phyloP scores from a whole-genome alignment of 2,329 filamentous ascomycete genomes.

The Microsporum audouinii region DNA sequence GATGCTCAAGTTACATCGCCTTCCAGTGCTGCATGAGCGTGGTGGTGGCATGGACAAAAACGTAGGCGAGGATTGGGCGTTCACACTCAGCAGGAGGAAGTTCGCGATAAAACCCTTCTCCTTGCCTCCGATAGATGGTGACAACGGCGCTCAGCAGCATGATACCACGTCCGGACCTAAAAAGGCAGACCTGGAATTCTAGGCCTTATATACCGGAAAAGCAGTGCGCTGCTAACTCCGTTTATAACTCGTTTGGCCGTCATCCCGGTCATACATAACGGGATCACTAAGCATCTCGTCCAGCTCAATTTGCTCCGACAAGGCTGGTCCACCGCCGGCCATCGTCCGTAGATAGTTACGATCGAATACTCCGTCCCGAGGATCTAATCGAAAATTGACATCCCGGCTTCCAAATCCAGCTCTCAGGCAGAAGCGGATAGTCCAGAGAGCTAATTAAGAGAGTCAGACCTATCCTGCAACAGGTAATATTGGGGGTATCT shows the following conservation, averaged over 20 bases:
- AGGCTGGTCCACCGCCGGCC: conserved; percentile 42
- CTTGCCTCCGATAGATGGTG: conserved; percentile 73
- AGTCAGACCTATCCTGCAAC: conserved; percentile 16
- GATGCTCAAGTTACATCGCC: conserved; percentile 66
- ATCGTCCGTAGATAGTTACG: conserved; percentile 46
- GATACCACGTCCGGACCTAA: conserved; percentile 19
- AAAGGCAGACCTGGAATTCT: conserved; percentile 61
- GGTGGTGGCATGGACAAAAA: conserved; percentile 65
- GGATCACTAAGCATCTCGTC: conserved; percentile 46
- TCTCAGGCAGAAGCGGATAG: conserved; percentile 45
- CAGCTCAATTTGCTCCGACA: conserved; percentile 53
- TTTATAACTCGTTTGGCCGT: conserved; percentile 3
- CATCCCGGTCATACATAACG: conserved; percentile 16
- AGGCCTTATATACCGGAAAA: neutral
- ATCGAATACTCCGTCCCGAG: conserved; percentile 40
- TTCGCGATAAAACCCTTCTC: conserved; percentile 81
- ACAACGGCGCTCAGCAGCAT: conserved; percentile 49
- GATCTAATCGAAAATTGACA: conserved; percentile 34
- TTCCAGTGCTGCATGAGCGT: conserved; percentile 79
- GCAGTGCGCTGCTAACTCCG: neutral
- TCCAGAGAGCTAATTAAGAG: conserved; percentile 35
- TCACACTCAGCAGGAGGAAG: conserved; percentile 72
- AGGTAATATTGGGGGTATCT: neutral
- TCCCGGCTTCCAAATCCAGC: conserved; percentile 41
- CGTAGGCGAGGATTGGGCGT: conserved; percentile 75